These are phyloP conservation scores for Crassisporium funariophilum DNA, from an alignment of 768 basidiomycete genomes.

Conservation along the genomic window DNA sequence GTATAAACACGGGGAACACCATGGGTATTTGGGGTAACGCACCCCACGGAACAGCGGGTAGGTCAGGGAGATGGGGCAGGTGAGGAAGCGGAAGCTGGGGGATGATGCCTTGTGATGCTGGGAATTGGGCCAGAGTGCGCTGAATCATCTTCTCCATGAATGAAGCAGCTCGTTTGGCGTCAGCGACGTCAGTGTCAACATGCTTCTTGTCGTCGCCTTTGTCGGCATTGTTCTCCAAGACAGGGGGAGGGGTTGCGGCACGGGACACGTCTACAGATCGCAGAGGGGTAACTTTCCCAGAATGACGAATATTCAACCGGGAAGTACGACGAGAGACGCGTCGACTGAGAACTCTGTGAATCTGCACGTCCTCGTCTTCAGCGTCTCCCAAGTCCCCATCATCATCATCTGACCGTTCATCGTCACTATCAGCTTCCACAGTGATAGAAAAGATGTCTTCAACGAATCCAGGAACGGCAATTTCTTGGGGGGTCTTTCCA, in stretches of 20 bases:
- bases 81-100: constrained; percentile 53
- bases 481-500: constrained; percentile 71
- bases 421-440: constrained; percentile 28
- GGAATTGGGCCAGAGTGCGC: constrained; percentile 65
- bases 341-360: constrained; percentile 31
- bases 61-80: constrained; percentile 66
- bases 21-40: constrained; percentile 68
- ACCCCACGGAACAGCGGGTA: constrained; percentile 64
- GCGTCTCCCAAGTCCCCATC: constrained; percentile 72
- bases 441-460: constrained; percentile 33
- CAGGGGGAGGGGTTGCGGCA: constrained; percentile 33
- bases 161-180: constrained; percentile 52
- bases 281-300: constrained; percentile 30
- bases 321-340: constrained; percentile 38
- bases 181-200: constrained; percentile 23
- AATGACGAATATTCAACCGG: constrained; percentile 25
- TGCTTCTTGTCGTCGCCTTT: constrained; percentile 27
- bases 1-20: constrained; percentile 80
- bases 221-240: constrained; percentile 12
- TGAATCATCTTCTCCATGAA: constrained; percentile 75
- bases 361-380: constrained; percentile 58
- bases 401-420: constrained; percentile 35
- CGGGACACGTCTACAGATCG: constrained; percentile 35
- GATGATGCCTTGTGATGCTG: background rate
- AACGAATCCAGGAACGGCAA: constrained; percentile 50